phyloP scores from a whole-genome alignment of 345 rosid genomes.

The Hypericum androsaemum region DNA sequence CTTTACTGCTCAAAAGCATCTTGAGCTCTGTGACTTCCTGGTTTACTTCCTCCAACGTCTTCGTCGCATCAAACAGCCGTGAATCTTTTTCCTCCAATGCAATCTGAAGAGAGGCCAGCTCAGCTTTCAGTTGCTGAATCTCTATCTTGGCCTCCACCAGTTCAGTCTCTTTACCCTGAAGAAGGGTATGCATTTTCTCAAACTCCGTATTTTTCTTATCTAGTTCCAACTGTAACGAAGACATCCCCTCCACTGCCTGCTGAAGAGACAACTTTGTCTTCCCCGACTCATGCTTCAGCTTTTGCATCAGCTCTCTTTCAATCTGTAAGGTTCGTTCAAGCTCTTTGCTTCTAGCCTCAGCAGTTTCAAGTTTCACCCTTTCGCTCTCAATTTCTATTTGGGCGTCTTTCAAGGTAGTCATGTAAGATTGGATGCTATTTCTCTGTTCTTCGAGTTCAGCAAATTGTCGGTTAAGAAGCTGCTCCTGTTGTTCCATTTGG shows the following conservation, averaged over 20 bases:
- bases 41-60: constrained; percentile 49
- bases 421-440: constrained; percentile 41
- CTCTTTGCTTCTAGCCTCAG: constrained; percentile 56
- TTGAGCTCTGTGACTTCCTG: constrained; percentile 49
- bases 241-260: constrained; percentile 43
- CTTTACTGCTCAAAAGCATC: constrained; percentile 45
- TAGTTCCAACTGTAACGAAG: constrained; percentile 41
- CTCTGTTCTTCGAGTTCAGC: constrained; percentile 61
- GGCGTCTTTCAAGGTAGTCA: constrained; percentile 57
- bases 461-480: constrained; percentile 34
- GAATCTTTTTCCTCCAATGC: constrained; percentile 53
- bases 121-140: constrained; percentile 64
- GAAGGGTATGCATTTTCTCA: constrained; percentile 40
- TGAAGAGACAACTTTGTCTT: constrained; percentile 44
- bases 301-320: constrained; percentile 43
- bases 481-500: constrained; percentile 56
- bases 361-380: constrained; percentile 52
- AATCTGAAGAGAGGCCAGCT: constrained; percentile 57
- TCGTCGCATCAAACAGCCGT: constrained; percentile 41
- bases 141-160: constrained; percentile 79
- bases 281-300: constrained; percentile 42
- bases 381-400: constrained; percentile 62
- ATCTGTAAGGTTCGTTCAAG: constrained; percentile 41
- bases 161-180: constrained; percentile 50
- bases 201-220: constrained; percentile 39